phyloP scores from a whole-genome alignment of 169 alveolate genomes.

The Besnoitia besnoiti region DNA sequence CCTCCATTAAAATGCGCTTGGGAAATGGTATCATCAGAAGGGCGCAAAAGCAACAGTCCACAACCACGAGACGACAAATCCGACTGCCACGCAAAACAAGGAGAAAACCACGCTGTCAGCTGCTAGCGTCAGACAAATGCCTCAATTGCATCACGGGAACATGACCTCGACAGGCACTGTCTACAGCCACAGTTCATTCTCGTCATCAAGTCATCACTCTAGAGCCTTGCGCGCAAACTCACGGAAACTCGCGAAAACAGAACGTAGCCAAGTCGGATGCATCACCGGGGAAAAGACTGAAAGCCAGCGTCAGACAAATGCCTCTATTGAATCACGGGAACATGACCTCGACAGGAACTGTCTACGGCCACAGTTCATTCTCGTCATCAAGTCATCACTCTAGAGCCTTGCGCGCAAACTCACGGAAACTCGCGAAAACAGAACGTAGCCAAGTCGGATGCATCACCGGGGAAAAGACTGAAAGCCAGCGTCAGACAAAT shows the following conservation, averaged over 20 bases:
- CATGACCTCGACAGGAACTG: conserved; percentile 9
- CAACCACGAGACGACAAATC: neutral
- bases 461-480: too few relatives aligned
- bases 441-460: too few relatives aligned
- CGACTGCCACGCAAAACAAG: neutral
- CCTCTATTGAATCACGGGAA: conserved; percentile 20
- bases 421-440: too few relatives aligned
- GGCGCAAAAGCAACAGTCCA: neutral
- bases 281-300: too few relatives aligned
- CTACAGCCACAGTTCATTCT: neutral
- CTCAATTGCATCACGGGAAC: conserved; percentile 5
- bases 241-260: too few relatives aligned
- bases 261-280: too few relatives aligned
- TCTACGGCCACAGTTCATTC: neutral
- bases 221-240: too few relatives aligned
- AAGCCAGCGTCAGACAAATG: conserved; percentile 33
- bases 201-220: conserved; percentile 12
- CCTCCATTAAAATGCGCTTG: conserved; percentile 37
- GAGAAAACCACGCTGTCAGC: too few relatives aligned
- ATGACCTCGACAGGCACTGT: conserved; percentile 9
- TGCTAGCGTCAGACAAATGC: conserved; percentile 34
- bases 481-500: conserved; percentile 31
- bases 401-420: too few relatives aligned
- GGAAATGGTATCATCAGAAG: neutral
- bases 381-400: conserved; percentile 12